Evolutionary conservation across 2,329 filamentous ascomycete genomes (phyloP), one percentile per base, ranked within the genome.

Genomic region (Aphanocladium album): DNA sequence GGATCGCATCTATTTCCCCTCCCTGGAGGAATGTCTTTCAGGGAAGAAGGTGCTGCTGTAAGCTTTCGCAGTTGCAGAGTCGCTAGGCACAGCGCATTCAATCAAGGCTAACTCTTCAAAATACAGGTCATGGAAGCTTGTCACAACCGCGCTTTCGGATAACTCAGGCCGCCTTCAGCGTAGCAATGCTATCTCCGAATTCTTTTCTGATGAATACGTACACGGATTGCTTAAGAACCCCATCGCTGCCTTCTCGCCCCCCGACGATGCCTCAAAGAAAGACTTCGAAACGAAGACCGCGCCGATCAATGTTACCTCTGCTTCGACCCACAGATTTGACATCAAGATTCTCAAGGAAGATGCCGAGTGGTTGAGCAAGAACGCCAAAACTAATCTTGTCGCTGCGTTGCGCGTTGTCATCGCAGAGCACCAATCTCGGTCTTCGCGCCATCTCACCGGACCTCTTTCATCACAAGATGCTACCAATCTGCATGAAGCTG

Each of bases 211-310:
- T 68, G 77, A 84, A 60, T 84, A 88, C 65, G 88, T 90, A 66
- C 77, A 87, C 66, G 78, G 82, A 59, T 79, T 93, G 61, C 82
- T 97, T 61, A 85, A 83, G 66, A 82, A 84, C 60, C 89, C 90
- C 27, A 81, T 87, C 69, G 81, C 81, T 64, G 85, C 88, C 46
- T 96, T 93, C 72, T 77, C 83, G 61, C 73, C 82, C 68, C 80
- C 64, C 79, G 87, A 83, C 65, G 71, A 84, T 56, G 80, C 85
- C 67, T 83, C 89, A 33, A 90, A 87, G 73, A 80, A 83, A 65
- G 83, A 84, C 19, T 96, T 96, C 70, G 89, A 96, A 63, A 89
- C 89, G 21, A 92, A 88, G 74, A 96, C 90, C 1, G 89, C 92
- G 23, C 89, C 92, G 5, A 96, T 97, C 63, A 89, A 96, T 71